Evolutionary conservation across 2,329 filamentous ascomycete genomes (phyloP).

Genomic region (Decorospora gaudefroyi): DNA sequence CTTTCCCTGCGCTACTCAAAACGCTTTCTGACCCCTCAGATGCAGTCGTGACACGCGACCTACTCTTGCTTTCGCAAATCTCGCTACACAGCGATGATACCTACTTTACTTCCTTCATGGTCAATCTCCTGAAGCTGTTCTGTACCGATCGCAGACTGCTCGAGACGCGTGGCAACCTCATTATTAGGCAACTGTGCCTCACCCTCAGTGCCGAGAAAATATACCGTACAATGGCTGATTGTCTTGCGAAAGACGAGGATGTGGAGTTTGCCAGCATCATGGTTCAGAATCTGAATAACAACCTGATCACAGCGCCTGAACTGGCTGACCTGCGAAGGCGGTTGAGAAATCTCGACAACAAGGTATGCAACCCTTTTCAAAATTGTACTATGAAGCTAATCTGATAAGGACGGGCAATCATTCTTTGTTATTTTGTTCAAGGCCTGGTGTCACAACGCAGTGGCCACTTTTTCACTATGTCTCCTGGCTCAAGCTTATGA

Average conservation of each 20-base stretch:
- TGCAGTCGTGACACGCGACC: conserved; percentile 90
- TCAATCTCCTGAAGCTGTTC: conserved; percentile 91
- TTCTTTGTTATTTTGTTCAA: conserved; percentile 94
- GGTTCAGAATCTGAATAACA: conserved; percentile 99
- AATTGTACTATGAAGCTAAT: conserved; percentile 50
- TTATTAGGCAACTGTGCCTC: conserved; percentile 92
- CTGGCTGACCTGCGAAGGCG: conserved; percentile 87
- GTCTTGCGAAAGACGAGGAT: conserved; percentile 96
- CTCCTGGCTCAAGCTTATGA: conserved; percentile 96
- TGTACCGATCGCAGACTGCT: conserved; percentile 89
- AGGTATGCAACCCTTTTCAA: conserved; percentile 34
- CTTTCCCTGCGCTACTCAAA: conserved; percentile 93
- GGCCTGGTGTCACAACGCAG: conserved; percentile 98
- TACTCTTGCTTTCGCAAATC: conserved; percentile 93
- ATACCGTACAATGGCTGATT: conserved; percentile 92
- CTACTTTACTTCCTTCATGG: conserved; percentile 98
- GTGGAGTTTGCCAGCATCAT: conserved; percentile 99
- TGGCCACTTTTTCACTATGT: conserved; percentile 95
- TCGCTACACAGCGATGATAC: conserved; percentile 95
- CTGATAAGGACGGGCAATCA: conserved; percentile 78
- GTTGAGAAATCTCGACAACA: conserved; percentile 85
- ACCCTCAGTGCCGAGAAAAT: conserved; percentile 93
- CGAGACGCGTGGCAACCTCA: conserved; percentile 91
- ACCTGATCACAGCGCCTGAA: conserved; percentile 95
- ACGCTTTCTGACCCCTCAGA: conserved; percentile 95